Evolutionary conservation across 495 filamentous ascomycete species (phyloP), one percentile per base, ranked within the genome.

Genomic region (Mytilinidion resinicola): DNA sequence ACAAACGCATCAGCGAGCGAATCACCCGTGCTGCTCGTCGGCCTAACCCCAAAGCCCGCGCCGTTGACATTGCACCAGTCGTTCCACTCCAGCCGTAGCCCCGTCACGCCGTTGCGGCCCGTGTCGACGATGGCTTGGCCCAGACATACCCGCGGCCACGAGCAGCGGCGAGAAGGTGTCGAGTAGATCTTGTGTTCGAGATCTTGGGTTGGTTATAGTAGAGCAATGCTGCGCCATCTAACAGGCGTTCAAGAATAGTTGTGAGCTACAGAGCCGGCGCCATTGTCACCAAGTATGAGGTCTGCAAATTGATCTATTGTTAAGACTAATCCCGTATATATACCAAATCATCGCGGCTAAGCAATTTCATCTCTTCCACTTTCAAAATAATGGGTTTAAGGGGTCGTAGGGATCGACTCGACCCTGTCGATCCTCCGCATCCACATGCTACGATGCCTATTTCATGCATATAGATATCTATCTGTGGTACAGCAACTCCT

Each of bases 31-130:
- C 78, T 67, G 37, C 82, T 76, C 4, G 83, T 85, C 0, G 84
- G 84, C 56, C 84, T 84, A 46, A 79, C 76, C 71, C 88, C 87
- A 70, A 91, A 90, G 35, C 87, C 87, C 50, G 87, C 82, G 62
- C 80, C 82, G 59, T 80, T 81, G 66, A 87, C 81, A 70, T 92
- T 92, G 80, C 88, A 91, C 88, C 89, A 93, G 78, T 91, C 80
- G 67, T 87, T 88, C 86, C 88, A 82, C 38, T 73, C 78, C 60
- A 80, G 53, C 49, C 59, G 71, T 68, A 87, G 87, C 34, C 72
- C 63, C 21, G 83, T 79, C 58, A 86, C 83, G 68, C 80, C 86
- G 67, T 87, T 88, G 63, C 87, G 83, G 71, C 76, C 70, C 19
- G 78, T 80, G 36, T 90, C 87, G 63, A 84, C 74, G 69, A 89